These are phyloP conservation scores for Elsinoe batatas DNA, from an alignment of 2,329 filamentous ascomycete genomes.

Conservation along the genomic window DNA sequence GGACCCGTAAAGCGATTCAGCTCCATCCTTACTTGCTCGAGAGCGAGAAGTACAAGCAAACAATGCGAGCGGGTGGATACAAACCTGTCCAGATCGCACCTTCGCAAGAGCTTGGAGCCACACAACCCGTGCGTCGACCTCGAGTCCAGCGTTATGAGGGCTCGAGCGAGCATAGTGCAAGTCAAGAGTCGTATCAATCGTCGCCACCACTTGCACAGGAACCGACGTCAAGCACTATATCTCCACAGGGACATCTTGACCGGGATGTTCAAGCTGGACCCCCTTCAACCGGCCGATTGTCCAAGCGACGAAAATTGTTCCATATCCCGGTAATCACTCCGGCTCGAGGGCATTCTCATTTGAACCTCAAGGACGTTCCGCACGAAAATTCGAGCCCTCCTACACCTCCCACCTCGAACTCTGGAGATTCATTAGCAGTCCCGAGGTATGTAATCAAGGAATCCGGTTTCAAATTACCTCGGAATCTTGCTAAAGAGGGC, in stretches of 20 bases:
- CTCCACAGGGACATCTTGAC: too few relatives aligned
- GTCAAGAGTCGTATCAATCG: constrained; percentile 4
- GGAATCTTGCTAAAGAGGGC: neutral
- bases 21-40: constrained; percentile 40
- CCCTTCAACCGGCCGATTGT: neutral
- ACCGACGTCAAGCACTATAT: too few relatives aligned
- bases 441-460: neutral
- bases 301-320: constrained; percentile 9
- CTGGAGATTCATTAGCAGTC: neutral
- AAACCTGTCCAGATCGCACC: constrained; percentile 31
- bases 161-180: neutral
- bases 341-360: neutral
- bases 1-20: constrained; percentile 39
- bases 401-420: constrained; percentile 7
- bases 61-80: constrained; percentile 34
- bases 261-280: too few relatives aligned
- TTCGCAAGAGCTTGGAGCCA: constrained; percentile 14
- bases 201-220: neutral
- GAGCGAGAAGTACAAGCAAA: constrained; percentile 33
- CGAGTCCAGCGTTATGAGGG: neutral
- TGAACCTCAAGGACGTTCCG: neutral
- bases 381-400: neutral
- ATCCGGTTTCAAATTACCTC: neutral
- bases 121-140: constrained; percentile 11
- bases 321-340: neutral